Evolutionary conservation across 2,329 filamentous ascomycete species (phyloP).

Genomic region (Escovopsis weberi): DNA sequence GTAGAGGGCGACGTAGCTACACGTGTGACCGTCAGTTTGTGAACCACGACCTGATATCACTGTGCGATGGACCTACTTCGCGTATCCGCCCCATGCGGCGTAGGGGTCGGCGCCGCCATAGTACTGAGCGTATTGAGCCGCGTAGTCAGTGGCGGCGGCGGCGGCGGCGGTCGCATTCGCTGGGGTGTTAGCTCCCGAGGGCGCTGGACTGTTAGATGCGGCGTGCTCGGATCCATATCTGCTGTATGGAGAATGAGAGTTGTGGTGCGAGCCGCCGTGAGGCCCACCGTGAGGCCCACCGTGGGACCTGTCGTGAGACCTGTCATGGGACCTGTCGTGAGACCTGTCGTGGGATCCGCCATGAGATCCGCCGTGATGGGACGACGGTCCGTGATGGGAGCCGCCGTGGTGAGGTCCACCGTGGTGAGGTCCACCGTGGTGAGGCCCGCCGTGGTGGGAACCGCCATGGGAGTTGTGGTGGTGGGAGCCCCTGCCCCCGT

Average conservation of each 20-base stretch:
- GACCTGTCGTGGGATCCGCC: constrained; percentile 10
- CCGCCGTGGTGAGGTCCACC: no score
- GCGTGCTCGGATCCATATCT: constrained; percentile 16
- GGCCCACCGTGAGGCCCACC: constrained; percentile 18
- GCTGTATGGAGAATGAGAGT: constrained; percentile 16
- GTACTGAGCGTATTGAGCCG: constrained; percentile 72
- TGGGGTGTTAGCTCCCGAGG: constrained; percentile 15
- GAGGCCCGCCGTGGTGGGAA: constrained; percentile 8
- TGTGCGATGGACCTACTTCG: constrained; percentile 39
- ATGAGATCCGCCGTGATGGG: constrained; percentile 15
- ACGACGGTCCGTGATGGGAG: no score
- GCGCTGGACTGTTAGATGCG: constrained; percentile 23
- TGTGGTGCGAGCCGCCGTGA: constrained; percentile 15
- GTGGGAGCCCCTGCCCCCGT: constrained; percentile 22
- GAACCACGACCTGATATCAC: neutral
- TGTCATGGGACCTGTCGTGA: no score
- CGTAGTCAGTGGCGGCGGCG: constrained; percentile 42
- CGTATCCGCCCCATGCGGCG: constrained; percentile 79
- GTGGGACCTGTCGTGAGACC: no score
- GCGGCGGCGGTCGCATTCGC: constrained; percentile 6
- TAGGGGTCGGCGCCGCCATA: constrained; percentile 69
- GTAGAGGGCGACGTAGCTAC: constrained; percentile 54
- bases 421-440: constrained; percentile 13
- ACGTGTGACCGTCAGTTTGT: neutral
- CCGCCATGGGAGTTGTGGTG: constrained; percentile 7